These are phyloP conservation scores for Pythium myriotylum DNA, from an alignment of 352 stramenopile species.

Conservation along the genomic window DNA sequence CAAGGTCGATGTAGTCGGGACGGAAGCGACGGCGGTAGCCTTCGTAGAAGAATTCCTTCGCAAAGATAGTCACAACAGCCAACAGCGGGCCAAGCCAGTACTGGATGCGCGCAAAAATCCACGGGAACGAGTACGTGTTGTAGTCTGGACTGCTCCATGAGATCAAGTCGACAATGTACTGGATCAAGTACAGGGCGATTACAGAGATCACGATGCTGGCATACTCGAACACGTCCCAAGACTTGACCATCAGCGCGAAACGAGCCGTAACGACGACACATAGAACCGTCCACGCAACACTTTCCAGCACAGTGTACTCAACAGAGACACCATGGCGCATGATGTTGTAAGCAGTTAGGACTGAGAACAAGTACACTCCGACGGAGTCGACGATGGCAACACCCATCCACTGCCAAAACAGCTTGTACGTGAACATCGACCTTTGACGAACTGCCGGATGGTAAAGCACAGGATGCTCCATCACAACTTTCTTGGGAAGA, in stretches of 20 bases:
- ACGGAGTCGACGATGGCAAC: slow-evolving; percentile 80
- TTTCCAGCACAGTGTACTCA: slow-evolving; percentile 66
- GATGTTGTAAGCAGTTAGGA: slow-evolving; percentile 53
- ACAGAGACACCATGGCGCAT: slow-evolving; percentile 59
- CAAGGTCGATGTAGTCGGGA: slow-evolving; percentile 73
- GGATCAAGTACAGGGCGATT: slow-evolving; percentile 56
- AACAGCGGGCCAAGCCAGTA: slow-evolving; percentile 83
- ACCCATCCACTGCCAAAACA: slow-evolving; percentile 89
- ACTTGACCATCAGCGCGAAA: slow-evolving; percentile 82
- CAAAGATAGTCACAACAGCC: slow-evolving; percentile 59
- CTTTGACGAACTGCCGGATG: slow-evolving; percentile 55
- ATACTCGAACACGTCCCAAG: slow-evolving; percentile 71
- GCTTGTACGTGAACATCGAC: slow-evolving; percentile 71
- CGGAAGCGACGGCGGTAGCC: slow-evolving; percentile 62
- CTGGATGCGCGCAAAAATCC: slow-evolving; percentile 62
- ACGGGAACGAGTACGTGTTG: slow-evolving; percentile 79
- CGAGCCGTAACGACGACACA: slow-evolving; percentile 79
- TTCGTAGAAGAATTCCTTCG: slow-evolving; percentile 78
- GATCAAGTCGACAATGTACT: slow-evolving; percentile 75
- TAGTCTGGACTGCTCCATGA: slow-evolving; percentile 53
- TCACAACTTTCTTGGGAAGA: slow-evolving; percentile 61
- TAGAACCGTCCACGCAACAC: slow-evolving; percentile 72
- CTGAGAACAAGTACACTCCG: slow-evolving; percentile 65
- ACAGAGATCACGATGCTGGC: slow-evolving; percentile 61
- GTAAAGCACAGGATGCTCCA: slow-evolving; percentile 73